Evolutionary conservation across 768 basidiomycete species (phyloP).

Genomic region (Gymnopilus junonius): DNA sequence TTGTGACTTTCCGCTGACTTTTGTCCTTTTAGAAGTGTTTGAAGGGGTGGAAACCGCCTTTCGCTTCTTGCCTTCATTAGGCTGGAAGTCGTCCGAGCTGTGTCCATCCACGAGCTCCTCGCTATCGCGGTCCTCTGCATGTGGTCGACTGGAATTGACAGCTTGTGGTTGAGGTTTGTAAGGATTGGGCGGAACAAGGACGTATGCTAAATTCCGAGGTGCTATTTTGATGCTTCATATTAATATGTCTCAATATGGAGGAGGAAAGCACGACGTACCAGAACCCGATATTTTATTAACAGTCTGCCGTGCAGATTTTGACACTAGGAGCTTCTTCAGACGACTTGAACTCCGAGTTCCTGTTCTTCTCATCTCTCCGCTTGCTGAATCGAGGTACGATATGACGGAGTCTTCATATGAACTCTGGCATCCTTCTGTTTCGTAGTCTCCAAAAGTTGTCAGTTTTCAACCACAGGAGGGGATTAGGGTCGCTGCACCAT

Average conservation of each 20-base stretch:
- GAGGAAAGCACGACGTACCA: no score
- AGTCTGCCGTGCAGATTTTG: no score
- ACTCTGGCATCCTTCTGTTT: background rate
- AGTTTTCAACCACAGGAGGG: background rate
- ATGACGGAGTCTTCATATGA: background rate
- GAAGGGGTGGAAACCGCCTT: background rate
- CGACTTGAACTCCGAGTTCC: no score
- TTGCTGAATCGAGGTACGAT: no score
- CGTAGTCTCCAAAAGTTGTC: background rate
- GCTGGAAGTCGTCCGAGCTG: background rate
- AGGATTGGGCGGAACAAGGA: no score
- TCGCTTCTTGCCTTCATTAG: background rate
- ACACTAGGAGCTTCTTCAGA: no score
- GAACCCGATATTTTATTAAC: no score
- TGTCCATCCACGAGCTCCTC: background rate
- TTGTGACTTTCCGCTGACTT: background rate
- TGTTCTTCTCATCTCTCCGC: no score
- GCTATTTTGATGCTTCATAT: no score
- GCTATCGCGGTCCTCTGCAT: background rate
- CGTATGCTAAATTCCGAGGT: no score
- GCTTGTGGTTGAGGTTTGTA: background rate
- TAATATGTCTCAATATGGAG: no score
- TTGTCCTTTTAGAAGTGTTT: background rate
- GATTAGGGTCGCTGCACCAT: background rate
- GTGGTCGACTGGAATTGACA: background rate